Evolutionary conservation across 495 filamentous ascomycete species (phyloP), one percentile per base, ranked within the genome.

Genomic region (Penicillium longicatenatum): DNA sequence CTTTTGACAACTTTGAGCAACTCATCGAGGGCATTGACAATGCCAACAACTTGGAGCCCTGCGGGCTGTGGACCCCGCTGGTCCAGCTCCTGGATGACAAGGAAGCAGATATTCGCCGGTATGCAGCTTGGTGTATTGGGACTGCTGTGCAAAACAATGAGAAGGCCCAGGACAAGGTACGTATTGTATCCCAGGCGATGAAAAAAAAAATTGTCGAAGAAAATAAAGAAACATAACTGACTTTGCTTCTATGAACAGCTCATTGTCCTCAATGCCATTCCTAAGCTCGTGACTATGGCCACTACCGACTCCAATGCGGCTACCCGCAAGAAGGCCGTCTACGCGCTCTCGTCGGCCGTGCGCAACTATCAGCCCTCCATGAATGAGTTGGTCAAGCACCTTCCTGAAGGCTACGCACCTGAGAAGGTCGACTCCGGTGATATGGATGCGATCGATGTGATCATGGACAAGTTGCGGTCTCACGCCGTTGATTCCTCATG

Each of bases 1-100:
- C 95, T 30, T 96, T 97, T 72, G 94, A 98, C 81, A 96, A 97
- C 77, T 89, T 98, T 50, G 92, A 97, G 76, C 88, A 95, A 69
- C 77, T 97, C 41, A 86, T 98, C 62, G 94, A 97, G 77, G 82
- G 79, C 39, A 82, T 98, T 58, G 94, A 98, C 77, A 98, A 98
- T 74, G 92, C 94, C 46, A 97, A 97, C 77, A 93, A 96, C 70
- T 77, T 97, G 52, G 86, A 86, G 46, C 81, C 82, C 7, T 75
- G 97, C 16, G 82, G 81, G 7, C 75, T 97, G 47, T 98, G 94
- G 94, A 79, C 82, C 7, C 90, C 90, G 19, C 74, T 98, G 47
- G 77, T 96, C 7, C 63, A 74, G 2, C 80, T 90, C 41, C 79
- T 98, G 17, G 67, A 76, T 44, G 79, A 87, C 57, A 77, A 82